Evolutionary conservation across 1,139 yeast species (phyloP).

Genomic region (Chernovozyma aurita): DNA sequence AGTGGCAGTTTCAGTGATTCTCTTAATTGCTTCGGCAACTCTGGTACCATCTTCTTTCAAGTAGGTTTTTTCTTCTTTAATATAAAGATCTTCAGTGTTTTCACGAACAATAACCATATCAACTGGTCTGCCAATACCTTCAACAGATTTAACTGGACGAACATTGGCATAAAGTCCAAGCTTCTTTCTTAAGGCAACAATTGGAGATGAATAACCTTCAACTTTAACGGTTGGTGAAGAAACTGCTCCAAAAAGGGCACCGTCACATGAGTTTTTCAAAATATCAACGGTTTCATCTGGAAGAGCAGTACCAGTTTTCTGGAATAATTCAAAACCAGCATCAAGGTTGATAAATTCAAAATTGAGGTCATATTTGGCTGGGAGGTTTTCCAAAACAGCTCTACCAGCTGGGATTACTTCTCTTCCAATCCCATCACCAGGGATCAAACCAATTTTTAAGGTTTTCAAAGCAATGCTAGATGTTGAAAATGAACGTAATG

Average conservation of each 20-base stretch:
- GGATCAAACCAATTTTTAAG: conserved; percentile 62
- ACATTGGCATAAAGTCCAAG: conserved; percentile 94
- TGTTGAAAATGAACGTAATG: conserved; percentile 36
- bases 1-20: conserved; percentile 87
- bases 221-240: conserved; percentile 93
- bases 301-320: conserved; percentile 88
- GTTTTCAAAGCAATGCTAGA: conserved; percentile 28
- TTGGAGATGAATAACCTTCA: conserved; percentile 95
- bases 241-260: conserved; percentile 97
- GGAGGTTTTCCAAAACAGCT: conserved; percentile 77
- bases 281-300: conserved; percentile 87
- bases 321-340: conserved; percentile 93
- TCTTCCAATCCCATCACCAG: conserved; percentile 98
- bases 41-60: conserved; percentile 67
- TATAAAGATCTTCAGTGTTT: conserved; percentile 94
- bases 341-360: conserved; percentile 84
- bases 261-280: conserved; percentile 83
- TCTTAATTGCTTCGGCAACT: conserved; percentile 96
- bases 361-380: conserved; percentile 65
- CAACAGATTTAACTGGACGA: conserved; percentile 93
- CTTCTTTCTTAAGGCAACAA: conserved; percentile 94
- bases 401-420: conserved; percentile 96
- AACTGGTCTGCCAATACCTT: conserved; percentile 77
- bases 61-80: conserved; percentile 83
- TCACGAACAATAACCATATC: conserved; percentile 98